These are phyloP conservation scores for Serendipita sp. DNA, from an alignment of 768 basidiomycete species.

Conservation along the genomic window DNA sequence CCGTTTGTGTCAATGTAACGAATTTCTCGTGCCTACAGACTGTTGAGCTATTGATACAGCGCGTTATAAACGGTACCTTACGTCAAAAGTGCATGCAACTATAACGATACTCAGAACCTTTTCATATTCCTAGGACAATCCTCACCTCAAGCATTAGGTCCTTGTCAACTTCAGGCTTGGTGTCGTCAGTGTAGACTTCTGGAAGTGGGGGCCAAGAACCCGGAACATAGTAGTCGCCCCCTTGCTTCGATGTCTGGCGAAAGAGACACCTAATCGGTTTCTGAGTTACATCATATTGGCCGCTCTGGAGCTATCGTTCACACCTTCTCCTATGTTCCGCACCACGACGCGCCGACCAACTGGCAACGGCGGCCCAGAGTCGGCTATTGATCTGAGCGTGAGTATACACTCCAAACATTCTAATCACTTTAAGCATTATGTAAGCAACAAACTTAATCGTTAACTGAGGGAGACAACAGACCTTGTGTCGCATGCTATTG, in stretches of 20 bases:
- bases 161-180: conserved; percentile 7
- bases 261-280: conserved; percentile 34
- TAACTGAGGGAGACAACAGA: conserved; percentile 13
- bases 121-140: no score
- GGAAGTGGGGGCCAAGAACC: conserved; percentile 39
- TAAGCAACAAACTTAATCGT: conserved; percentile 22
- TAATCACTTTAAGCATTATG: conserved; percentile 23
- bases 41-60: conserved; percentile 1
- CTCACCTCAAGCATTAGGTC: not conserved
- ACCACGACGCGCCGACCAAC: conserved; percentile 29
- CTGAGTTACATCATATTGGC: no score
- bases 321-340: conserved; percentile 41
- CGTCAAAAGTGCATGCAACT: conserved; percentile 50
- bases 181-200: conserved; percentile 15
- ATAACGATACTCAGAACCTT: not conserved
- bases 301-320: no score
- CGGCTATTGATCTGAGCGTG: conserved; percentile 30
- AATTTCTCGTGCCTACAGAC: conserved; percentile 31
- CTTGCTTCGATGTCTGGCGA: conserved; percentile 22
- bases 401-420: conserved; percentile 36
- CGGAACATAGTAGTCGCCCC: conserved; percentile 29
- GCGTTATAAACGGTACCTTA: conserved; percentile 19
- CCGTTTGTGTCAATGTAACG: conserved; percentile 22
- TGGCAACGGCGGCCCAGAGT: conserved; percentile 32
- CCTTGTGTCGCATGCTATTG: conserved; percentile 4